These are phyloP conservation scores for Schwanniomyces pseudopolymorphus DNA, from an alignment of 805 yeast genomes.

Conservation along the genomic window DNA sequence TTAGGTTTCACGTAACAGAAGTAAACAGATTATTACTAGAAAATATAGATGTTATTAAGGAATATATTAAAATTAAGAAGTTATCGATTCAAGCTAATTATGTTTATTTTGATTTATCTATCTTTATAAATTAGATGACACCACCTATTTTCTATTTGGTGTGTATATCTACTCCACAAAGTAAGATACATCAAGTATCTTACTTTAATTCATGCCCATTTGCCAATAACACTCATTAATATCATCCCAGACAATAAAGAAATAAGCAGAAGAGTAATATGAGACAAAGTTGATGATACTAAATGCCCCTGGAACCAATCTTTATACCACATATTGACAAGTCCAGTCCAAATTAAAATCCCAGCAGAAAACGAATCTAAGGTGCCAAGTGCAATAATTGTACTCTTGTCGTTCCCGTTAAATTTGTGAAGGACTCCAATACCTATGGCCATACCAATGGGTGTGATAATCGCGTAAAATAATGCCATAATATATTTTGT, in stretches of 20 bases:
- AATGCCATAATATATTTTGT: slow-evolving; percentile 19
- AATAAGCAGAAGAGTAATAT: slow-evolving; percentile 12
- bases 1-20: no score
- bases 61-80: no score
- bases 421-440: slow-evolving; percentile 24
- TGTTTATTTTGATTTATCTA: no score
- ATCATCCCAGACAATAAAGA: slow-evolving; percentile 22
- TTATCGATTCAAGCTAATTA: no score
- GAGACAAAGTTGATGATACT: slow-evolving; percentile 13
- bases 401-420: slow-evolving; percentile 26
- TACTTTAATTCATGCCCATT: slow-evolving; percentile 25
- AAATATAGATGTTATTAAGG: no score
- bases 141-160: no score
- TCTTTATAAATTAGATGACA: no score
- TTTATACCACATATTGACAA: slow-evolving; percentile 28
- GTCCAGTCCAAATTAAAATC: slow-evolving; percentile 30
- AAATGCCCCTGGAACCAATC: slow-evolving; percentile 27
- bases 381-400: slow-evolving; percentile 32
- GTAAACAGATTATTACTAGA: no score
- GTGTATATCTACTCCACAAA: no score
- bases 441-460: slow-evolving; percentile 34
- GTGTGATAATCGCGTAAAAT: slow-evolving; percentile 22
- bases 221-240: slow-evolving; percentile 32
- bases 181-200: no score
- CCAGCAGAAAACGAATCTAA: slow-evolving; percentile 36